Base-by-base conservation (phyloP, 163 green algal species). In the Chloroidium sp. region DNA sequence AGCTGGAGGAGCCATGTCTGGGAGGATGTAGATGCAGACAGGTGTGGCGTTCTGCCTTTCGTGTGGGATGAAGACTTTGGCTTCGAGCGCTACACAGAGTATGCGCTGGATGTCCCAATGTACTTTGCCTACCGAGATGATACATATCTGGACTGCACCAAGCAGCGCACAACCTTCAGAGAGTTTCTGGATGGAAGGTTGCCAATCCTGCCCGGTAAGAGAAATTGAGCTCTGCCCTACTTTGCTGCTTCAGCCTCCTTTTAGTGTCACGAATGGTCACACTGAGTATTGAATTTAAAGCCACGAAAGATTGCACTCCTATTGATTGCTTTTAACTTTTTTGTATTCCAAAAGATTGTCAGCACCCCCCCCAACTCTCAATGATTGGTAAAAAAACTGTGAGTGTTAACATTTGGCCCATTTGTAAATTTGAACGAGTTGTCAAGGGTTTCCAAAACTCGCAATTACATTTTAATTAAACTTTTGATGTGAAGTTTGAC, bases 21-120 rank as follows among this genome's bases (percentile, higher is more conserved):
- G 95, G 95, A 89, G 0, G 96, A 99, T 82, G 92, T 93, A 2
- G 96, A 99, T 87, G 85, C 90, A 4, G 84, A 91, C 64, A 89
- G 96, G 62, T 93, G 88, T 2, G 96, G 96, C 69, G 91, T 91
- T 8, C 91, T 99, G 86, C 95, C 95, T 0, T 99, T 97, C 84
- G 95, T 98, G 61, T 99, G 98, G 86, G 91, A 98, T 14, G 69
- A 90, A 0, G 90, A 89, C 77, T 97, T 99, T 84, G 90, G 90
- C 4, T 98, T 97, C 86, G 91, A 94, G 85, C 82, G 79, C 59
- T 99, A 99, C 78, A 92, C 95, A n/a, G 95, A 99, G 4, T 99
- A 97, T 79, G 93, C 92, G 8, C 90, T 99, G 87, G 90, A 97
- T 78, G 96, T 99, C 62, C 96, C 96, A n/a, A 99, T 99, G 96